phyloP scores from a whole-genome alignment of 2,329 filamentous ascomycete species.

The Exophiala sp. region DNA sequence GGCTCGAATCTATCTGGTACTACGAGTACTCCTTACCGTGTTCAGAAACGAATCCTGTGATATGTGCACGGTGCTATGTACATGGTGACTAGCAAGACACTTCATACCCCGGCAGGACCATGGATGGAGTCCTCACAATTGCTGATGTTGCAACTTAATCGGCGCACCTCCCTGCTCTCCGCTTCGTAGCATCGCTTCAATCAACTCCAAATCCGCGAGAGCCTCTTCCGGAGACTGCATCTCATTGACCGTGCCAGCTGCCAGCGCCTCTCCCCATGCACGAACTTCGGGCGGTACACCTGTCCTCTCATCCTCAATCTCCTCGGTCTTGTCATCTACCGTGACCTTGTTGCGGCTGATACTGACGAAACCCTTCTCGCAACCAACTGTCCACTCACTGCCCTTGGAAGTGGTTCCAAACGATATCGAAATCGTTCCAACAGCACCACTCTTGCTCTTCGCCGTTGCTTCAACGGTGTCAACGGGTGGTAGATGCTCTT shows the following conservation, averaged over 20 bases:
- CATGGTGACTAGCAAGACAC: no score
- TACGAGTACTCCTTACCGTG: no score
- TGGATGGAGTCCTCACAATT: slow-evolving; percentile 12
- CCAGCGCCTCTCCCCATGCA: slow-evolving; percentile 51
- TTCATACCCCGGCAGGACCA: background rate
- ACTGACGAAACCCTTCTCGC: slow-evolving; percentile 50
- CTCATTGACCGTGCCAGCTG: slow-evolving; percentile 39
- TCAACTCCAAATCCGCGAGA: slow-evolving; percentile 30
- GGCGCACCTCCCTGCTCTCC: slow-evolving; percentile 30
- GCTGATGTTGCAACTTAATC: slow-evolving; percentile 26
- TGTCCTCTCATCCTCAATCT: slow-evolving; percentile 47
- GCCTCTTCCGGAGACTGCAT: slow-evolving; percentile 49
- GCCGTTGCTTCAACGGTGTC: slow-evolving; percentile 56
- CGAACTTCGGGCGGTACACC: slow-evolving; percentile 53
- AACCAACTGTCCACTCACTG: slow-evolving; percentile 49
- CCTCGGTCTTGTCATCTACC: slow-evolving; percentile 37
- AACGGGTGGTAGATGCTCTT: slow-evolving; percentile 52
- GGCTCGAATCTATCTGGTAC: no score
- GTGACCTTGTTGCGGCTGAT: slow-evolving; percentile 38
- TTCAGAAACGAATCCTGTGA: no score
- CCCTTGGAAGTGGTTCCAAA: slow-evolving; percentile 53
- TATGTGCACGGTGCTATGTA: no score
- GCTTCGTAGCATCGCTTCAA: slow-evolving; percentile 34
- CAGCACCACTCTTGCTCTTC: slow-evolving; percentile 46
- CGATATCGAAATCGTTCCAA: slow-evolving; percentile 49